Evolutionary conservation across 108 stramenopile genomes (phyloP), one percentile per base, ranked within the genome.

Genomic region (Skeletonema grethae): DNA sequence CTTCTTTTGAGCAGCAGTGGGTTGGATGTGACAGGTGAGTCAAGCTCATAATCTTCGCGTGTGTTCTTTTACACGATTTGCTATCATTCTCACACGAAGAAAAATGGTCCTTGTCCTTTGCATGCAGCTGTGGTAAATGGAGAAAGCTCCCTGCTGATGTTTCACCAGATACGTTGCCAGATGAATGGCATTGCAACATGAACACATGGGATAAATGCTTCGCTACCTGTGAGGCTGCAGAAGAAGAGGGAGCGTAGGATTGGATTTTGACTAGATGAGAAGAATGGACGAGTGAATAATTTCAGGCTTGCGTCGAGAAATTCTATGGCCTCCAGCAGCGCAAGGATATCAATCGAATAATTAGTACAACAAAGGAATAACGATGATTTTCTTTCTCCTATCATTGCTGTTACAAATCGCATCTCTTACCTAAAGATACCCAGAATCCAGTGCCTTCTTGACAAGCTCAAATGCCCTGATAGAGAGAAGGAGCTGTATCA

Each of bases 11-110:
- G n/a, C 59, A 60, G 59, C 59, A 60, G 59, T 60, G 59, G 59
- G 59, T 60, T 31, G 59, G 59, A 60, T 60, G 59, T 34, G 59
- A 60, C 59, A 60, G 36, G 59, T 60, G 59, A 48, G 46, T 20
- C 18, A 0, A 16, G 4, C 4, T 20, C 4, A 5, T 16, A 18
- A 20, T 4, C 6, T 48, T 18, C 20, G 18, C 46, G 11, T 20
- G 0, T 20, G 6, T 18, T 48, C 16, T 6, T 18, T 2, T 2
- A 3, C 18, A 48, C 3, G 46, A 48, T 7, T 48, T 48, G 18
- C 0, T 12, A 2, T 39, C 38, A 12, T 39, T 10, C 46, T 48
- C n/a, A 48, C 46, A 48, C n/a, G 6, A 48, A 20, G 46, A 48
- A 1, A 48, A 48, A 48, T 20, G 20, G 18, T 48, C 18, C 16